Evolutionary conservation across 2,329 filamentous ascomycete genomes (phyloP), one percentile per base, ranked within the genome.

Genomic region (Verticillium alfalfae): DNA sequence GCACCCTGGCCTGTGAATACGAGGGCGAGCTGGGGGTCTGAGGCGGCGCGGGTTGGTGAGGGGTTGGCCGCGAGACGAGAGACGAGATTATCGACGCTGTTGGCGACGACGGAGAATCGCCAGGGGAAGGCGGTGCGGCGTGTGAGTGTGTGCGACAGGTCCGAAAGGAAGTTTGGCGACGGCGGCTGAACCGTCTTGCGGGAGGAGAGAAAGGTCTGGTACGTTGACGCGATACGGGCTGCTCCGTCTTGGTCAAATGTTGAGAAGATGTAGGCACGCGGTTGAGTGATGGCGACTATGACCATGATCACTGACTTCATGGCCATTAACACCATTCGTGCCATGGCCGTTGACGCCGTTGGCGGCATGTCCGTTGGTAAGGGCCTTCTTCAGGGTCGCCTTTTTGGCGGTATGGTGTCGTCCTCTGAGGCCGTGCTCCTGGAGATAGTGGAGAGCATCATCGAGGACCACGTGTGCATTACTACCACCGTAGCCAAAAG

Each of bases 401-500:
- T 59, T 49, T 6, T 36, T 16, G 18, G 36, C 36, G 7, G 57
- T 56, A 12, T 37, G 34, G 16, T 59, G 57, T n/a, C 26, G 26
- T 4, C 26, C 26, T 31, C 26, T 31, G 26, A 31, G 26, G 26
- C 26, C 26, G 26, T 31, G 26, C 26, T 31, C 26, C 26, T 31
- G 26, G 5, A 31, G 26, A 31, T 31, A 31, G 26, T 31, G 26
- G 26, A 31, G 26, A 31, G 26, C 26, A 31, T 66, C 60, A 12
- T 73, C 72, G 0, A 72, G 16, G 18, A 72, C 65, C 15, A 69
- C 67, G 49, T 77, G 73, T 2, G 67, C 69, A 59, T 78, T 78
- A 13, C 70, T 66, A 7, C 76, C 75, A 3, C 76, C 76, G 61
- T 69, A 74, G 0, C 76, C 76, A 60, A 75, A 78, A 13, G 67